phyloP scores from a whole-genome alignment of 228 moss, liverwort and hornwort species.

The Sphagnum fallax region DNA sequence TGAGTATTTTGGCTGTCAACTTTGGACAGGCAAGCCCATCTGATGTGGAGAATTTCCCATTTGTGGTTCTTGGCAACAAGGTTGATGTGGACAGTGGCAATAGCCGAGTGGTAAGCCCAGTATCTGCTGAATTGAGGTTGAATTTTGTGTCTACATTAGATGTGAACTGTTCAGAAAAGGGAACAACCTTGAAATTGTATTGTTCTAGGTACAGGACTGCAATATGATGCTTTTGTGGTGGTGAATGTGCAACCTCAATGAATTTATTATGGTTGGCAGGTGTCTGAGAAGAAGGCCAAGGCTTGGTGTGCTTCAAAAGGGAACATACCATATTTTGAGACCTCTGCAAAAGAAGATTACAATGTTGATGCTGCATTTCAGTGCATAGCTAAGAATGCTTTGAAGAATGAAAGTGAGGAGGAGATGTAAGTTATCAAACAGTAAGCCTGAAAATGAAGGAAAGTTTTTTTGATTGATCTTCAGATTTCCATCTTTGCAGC shows the following conservation, averaged over 20 bases:
- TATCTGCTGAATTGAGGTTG: too few species aligned
- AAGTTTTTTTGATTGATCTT: neutral
- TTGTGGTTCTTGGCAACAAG: slow-evolving; percentile 88
- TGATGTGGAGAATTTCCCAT: slow-evolving; percentile 77
- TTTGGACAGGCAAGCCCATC: slow-evolving; percentile 73
- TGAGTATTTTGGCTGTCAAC: neutral
- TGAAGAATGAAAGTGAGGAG: slow-evolving; percentile 96
- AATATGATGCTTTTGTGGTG: too few species aligned
- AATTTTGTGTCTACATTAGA: too few species aligned
- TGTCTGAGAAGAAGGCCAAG: slow-evolving; percentile 96
- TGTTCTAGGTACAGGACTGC: too few species aligned
- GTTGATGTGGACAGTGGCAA: slow-evolving; percentile 90
- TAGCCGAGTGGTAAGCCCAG: slow-evolving; percentile 34
- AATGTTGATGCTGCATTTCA: slow-evolving; percentile 98
- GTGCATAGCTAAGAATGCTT: slow-evolving; percentile 92
- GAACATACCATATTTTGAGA: slow-evolving; percentile 92
- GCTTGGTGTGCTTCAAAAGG: slow-evolving; percentile 91
- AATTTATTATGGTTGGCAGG: slow-evolving; percentile 21
- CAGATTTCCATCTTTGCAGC: neutral
- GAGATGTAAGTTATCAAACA: slow-evolving; percentile 58
- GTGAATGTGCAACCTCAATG: too few species aligned
- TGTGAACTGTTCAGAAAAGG: too few species aligned
- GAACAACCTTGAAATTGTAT: too few species aligned
- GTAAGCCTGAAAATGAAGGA: neutral
- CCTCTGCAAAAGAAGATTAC: slow-evolving; percentile 92